phyloP scores from a whole-genome alignment of 306 rosid species.

The Cicer bijugum region DNA sequence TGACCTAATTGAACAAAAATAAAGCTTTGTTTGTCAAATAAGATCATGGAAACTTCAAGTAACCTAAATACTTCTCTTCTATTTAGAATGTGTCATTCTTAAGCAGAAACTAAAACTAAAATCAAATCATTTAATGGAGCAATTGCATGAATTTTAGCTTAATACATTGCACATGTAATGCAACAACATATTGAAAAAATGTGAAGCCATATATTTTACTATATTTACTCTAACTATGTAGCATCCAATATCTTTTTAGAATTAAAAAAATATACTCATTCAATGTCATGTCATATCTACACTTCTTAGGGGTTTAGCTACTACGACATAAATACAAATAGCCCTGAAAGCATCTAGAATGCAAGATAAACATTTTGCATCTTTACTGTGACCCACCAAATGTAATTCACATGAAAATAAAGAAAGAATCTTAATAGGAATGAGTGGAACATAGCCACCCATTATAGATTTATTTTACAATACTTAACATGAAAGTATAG shows the following conservation, averaged over 20 bases:
- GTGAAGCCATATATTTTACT: no score
- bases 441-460: background rate
- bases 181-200: background rate
- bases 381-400: background rate
- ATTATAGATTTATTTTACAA: background rate
- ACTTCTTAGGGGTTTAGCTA: background rate
- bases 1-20: background rate
- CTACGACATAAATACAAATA: background rate
- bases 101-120: constrained; percentile 10
- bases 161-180: background rate
- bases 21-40: background rate
- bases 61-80: background rate
- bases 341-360: background rate
- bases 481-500: background rate
- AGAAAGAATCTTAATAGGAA: background rate
- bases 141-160: background rate
- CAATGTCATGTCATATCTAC: background rate
- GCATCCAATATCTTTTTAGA: background rate
- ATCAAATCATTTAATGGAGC: background rate
- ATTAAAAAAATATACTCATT: background rate
- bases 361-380: background rate
- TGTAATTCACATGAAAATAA: background rate
- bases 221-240: background rate
- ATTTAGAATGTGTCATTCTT: background rate
- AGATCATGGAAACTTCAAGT: background rate